phyloP scores from a whole-genome alignment of 2,329 filamentous ascomycete species.

The Eurotiales sp. region DNA sequence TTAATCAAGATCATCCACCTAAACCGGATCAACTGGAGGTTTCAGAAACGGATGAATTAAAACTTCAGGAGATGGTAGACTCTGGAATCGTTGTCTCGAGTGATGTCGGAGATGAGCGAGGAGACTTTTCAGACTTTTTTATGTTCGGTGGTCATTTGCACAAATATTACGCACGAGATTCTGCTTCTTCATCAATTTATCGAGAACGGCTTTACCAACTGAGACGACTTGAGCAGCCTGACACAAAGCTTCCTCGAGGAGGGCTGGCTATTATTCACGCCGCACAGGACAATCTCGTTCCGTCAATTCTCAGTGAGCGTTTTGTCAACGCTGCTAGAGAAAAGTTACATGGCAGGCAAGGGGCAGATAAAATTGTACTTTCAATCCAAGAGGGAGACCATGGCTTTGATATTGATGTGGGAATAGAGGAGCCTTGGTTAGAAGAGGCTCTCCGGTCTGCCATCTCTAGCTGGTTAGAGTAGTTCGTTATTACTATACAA shows the following conservation, averaged over 20 bases:
- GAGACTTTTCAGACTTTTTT: conserved; percentile 19
- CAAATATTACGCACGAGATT: conserved; percentile 18
- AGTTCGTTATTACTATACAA: neutral
- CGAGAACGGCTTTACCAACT: conserved; percentile 24
- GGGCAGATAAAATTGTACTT: conserved; percentile 23
- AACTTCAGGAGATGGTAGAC: neutral
- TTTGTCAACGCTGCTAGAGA: conserved; percentile 26
- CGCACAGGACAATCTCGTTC: conserved; percentile 29
- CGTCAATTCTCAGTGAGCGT: conserved; percentile 22
- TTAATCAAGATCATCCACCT: conserved; percentile 24
- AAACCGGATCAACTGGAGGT: neutral
- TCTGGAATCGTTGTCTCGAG: conserved; percentile 19
- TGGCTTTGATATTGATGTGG: conserved; percentile 29
- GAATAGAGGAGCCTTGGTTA: conserved; percentile 1
- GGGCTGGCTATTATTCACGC: conserved; percentile 33
- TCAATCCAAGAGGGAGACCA: conserved; percentile 29
- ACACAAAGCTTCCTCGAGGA: conserved; percentile 23
- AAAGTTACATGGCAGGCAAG: conserved; percentile 21
- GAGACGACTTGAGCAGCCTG: conserved; percentile 24
- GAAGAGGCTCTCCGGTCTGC: neutral
- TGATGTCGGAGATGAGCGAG: conserved; percentile 1
- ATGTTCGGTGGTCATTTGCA: conserved; percentile 17
- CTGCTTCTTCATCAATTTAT: conserved; percentile 13
- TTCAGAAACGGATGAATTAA: neutral
- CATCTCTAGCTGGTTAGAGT: neutral